Percentiles rank a stretch among this genome's conserved stretches.
These are phyloP conservation scores for Debaryomycetaceae sp. DNA, from an alignment of 1,139 yeast genomes.

Conservation along the genomic window DNA sequence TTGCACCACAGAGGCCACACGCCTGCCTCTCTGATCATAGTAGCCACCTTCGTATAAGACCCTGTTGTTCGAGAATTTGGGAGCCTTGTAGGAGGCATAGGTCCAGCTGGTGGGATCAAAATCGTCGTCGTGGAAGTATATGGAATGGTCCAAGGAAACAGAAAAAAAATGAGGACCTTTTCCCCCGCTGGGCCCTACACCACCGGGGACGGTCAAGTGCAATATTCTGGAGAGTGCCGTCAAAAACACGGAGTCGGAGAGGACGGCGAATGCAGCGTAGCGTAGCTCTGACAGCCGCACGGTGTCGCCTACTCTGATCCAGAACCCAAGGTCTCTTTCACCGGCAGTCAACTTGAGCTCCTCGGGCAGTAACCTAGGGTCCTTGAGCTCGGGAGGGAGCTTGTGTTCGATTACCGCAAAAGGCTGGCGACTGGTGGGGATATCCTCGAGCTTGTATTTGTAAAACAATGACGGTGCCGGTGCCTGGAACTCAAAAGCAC, in stretches of 20 bases:
- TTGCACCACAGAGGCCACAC: constrained; percentile 41
- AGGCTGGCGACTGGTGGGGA: constrained; percentile 15
- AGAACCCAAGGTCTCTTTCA: constrained; percentile 30
- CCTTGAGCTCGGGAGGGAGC: constrained; percentile 24
- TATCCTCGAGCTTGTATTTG: constrained; percentile 22
- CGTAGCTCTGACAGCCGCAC: constrained; percentile 16
- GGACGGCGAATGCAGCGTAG: constrained; percentile 25
- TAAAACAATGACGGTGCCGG: constrained; percentile 24
- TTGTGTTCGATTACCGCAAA: constrained; percentile 24
- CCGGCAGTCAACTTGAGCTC: constrained; percentile 22
- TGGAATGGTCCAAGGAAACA: constrained; percentile 41
- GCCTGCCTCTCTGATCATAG: constrained; percentile 30
- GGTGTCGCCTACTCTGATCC: constrained; percentile 27
- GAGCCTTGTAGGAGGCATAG: constrained; percentile 31
- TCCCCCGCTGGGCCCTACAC: constrained; percentile 17
- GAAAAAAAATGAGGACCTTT: constrained; percentile 26
- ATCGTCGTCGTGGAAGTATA: constrained; percentile 41
- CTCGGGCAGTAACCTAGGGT: constrained; percentile 13
- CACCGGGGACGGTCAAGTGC: constrained; percentile 21
- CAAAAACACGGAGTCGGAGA: constrained; percentile 36
- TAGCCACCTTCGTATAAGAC: constrained; percentile 34
- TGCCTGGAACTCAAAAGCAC: constrained; percentile 34
- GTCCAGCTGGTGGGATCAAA: constrained; percentile 43
- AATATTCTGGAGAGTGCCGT: constrained; percentile 26
- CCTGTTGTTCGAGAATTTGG: constrained; percentile 37